A percentile compares a stretch with the other conserved stretches of the same genome.
These are phyloP conservation scores for Pythium brachiatum DNA, from an alignment of 352 stramenopile species.

Conservation along the genomic window DNA sequence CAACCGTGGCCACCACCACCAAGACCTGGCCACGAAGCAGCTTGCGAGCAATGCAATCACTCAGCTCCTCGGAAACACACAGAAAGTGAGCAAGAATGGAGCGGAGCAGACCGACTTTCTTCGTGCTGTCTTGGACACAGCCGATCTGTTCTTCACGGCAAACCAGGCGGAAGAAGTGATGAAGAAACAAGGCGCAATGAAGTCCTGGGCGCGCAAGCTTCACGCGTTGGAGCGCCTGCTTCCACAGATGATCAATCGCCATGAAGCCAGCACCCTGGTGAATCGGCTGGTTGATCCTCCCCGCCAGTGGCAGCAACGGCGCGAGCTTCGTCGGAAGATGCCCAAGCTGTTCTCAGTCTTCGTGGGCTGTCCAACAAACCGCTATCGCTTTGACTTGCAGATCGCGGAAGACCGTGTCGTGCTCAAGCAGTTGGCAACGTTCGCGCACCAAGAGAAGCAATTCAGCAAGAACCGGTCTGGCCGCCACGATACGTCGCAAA, in stretches of 20 bases:
- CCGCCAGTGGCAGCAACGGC: conserved; percentile 52
- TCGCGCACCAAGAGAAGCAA: conserved; percentile 71
- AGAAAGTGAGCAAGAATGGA: conserved; percentile 43
- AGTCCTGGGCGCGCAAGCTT: conserved; percentile 31
- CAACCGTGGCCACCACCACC: not conserved
- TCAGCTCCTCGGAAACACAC: conserved; percentile 39
- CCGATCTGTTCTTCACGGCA: conserved; percentile 65
- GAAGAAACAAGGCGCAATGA: conserved; percentile 37
- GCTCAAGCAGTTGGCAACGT: conserved; percentile 54
- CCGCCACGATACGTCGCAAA: conserved; percentile 70
- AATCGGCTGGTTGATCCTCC: conserved; percentile 39
- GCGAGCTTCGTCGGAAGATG: conserved; percentile 52
- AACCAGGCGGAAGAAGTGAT: conserved; percentile 65
- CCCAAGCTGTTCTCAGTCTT: conserved; percentile 61
- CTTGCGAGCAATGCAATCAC: conserved; percentile 41
- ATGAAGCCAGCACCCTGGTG: conserved; percentile 45
- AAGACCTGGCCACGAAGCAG: conserved; percentile 8
- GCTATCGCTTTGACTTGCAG: conserved; percentile 59
- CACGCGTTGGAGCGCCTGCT: conserved; percentile 40
- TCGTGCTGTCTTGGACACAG: conserved; percentile 43
- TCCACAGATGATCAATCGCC: conserved; percentile 61
- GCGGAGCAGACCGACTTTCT: conserved; percentile 64
- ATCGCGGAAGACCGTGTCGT: conserved; percentile 38
- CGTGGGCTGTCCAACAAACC: conserved; percentile 63
- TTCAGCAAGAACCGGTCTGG: conserved; percentile 57